Conservation (phyloP, 1,139 yeast genomes). For the Pichia sp. region DNA sequence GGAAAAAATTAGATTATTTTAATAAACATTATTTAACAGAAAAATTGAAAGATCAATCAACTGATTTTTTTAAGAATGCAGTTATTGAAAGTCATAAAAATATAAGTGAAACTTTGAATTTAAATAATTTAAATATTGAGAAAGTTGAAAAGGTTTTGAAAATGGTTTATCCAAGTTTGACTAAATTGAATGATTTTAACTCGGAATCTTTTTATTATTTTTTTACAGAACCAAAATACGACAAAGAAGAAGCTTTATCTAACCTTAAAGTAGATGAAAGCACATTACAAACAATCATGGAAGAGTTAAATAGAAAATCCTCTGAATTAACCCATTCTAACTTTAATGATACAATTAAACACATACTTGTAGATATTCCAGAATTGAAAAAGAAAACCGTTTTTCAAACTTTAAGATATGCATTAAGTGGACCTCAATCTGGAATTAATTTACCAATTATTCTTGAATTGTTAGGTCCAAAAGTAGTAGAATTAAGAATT, state of each 20-base stretch:
- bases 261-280: slow-evolving; percentile 14
- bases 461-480: slow-evolving; percentile 48
- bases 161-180: slow-evolving; percentile 37
- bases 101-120: slow-evolving; percentile 19
- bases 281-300: slow-evolving; percentile 3
- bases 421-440: slow-evolving; percentile 65
- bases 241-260: slow-evolving; percentile 24
- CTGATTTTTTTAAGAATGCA: slow-evolving; percentile 31
- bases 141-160: slow-evolving; percentile 31
- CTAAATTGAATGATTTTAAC: slow-evolving; percentile 42
- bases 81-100: slow-evolving; percentile 29
- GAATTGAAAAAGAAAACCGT: slow-evolving; percentile 26
- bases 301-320: slow-evolving; percentile 1
- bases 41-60: slow-evolving; percentile 32
- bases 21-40: slow-evolving; percentile 58
- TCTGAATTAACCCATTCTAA: slow-evolving; percentile 5
- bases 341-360: slow-evolving; percentile 12
- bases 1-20: slow-evolving; percentile 64
- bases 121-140: slow-evolving; percentile 26
- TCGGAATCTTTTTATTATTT: slow-evolving; percentile 42
- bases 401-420: slow-evolving; percentile 60
- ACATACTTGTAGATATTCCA: slow-evolving; percentile 8
- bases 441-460: slow-evolving; percentile 66
- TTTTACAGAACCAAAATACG: slow-evolving; percentile 33
- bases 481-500: slow-evolving; percentile 38